A percentile compares a stretch with the other conserved stretches of the same genome.
Evolutionary conservation across 306 rosid genomes (phyloP).

Genomic region (Gastrolobium villosum): DNA sequence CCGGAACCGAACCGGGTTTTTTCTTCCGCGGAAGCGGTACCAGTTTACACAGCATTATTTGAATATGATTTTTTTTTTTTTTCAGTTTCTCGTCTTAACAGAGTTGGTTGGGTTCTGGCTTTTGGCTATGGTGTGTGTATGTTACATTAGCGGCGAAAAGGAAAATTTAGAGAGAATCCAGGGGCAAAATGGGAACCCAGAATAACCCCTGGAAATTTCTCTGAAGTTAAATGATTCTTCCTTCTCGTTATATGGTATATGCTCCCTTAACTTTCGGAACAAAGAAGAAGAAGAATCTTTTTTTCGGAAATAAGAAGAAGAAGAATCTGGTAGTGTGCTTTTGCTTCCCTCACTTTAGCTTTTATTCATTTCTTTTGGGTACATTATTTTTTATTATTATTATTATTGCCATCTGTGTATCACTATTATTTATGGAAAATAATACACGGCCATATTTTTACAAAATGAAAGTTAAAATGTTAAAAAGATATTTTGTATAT

Average conservation of each 20-base stretch:
- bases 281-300: conserved; percentile 47
- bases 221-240: background rate
- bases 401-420: too few relatives aligned
- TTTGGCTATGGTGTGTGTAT: background rate
- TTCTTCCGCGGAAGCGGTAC: conserved; percentile 64
- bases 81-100: background rate
- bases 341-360: conserved; percentile 7
- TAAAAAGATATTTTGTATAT: too few relatives aligned
- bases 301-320: conserved; percentile 41
- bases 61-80: background rate
- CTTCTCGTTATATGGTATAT: background rate
- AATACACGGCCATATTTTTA: too few relatives aligned
- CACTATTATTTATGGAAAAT: too few relatives aligned
- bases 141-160: background rate
- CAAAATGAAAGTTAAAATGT: too few relatives aligned
- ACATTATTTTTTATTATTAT: background rate
- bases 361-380: background rate
- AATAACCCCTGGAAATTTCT: conserved; percentile 45
- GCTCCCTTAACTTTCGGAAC: conserved; percentile 39
- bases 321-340: conserved; percentile 41
- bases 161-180: conserved; percentile 37
- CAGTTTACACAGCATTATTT: conserved; percentile 66
- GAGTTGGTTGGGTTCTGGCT: background rate
- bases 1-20: conserved; percentile 80
- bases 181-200: conserved; percentile 40